Conservation (phyloP, 208 protist species). For the Crithidia bombi region DNA sequence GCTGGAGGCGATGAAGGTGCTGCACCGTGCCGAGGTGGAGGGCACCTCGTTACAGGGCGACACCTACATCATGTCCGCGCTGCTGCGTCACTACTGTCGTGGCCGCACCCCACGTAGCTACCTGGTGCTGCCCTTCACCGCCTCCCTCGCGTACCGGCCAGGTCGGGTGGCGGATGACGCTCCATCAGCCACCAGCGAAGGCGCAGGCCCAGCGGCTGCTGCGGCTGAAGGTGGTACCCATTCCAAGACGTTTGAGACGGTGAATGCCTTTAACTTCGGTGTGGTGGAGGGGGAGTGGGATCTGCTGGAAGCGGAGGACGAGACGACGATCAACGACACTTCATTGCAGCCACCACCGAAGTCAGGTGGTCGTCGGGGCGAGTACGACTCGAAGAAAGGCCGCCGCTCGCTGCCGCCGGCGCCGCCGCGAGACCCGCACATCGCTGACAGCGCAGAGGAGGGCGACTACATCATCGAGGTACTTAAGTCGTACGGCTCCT, state of each 20-base stretch:
- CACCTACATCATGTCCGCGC: slow-evolving; percentile 59
- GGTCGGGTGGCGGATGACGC: slow-evolving; percentile 26
- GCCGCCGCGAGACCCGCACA: slow-evolving; percentile 21
- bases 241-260: slow-evolving; percentile 4
- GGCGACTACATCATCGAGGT: slow-evolving; percentile 67
- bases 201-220: neutral
- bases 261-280: slow-evolving; percentile 49
- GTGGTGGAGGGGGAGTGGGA: slow-evolving; percentile 33
- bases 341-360: slow-evolving; percentile 1
- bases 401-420: slow-evolving; percentile 16
- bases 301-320: slow-evolving; percentile 40
- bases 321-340: slow-evolving; percentile 21
- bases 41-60: slow-evolving; percentile 74
- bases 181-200: neutral
- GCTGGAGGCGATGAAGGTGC: slow-evolving; percentile 74
- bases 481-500: slow-evolving; percentile 53
- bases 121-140: slow-evolving; percentile 54
- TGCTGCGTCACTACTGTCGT: slow-evolving; percentile 73
- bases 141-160: slow-evolving; percentile 52
- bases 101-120: slow-evolving; percentile 53
- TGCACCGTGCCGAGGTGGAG: slow-evolving; percentile 85
- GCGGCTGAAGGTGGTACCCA: neutral
- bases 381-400: slow-evolving; percentile 25
- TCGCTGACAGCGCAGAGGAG: slow-evolving; percentile 58
- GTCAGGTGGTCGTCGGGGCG: slow-evolving; percentile 8